These are phyloP conservation scores for Pterocarpus macrocarpus DNA, from an alignment of 306 rosid genomes.

Conservation along the genomic window DNA sequence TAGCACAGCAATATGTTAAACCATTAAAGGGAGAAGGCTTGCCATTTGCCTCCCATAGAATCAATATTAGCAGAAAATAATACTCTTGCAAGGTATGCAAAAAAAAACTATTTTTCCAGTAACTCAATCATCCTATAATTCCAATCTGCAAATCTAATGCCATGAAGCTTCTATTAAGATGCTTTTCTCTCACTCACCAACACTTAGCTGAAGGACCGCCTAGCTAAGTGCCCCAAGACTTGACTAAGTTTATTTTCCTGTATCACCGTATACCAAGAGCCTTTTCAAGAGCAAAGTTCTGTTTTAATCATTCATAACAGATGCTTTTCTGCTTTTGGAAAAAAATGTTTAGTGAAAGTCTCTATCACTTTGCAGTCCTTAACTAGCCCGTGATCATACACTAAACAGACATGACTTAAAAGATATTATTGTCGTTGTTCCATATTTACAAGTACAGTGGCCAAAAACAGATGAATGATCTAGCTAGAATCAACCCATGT, in stretches of 20 bases:
- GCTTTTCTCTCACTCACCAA: not conserved
- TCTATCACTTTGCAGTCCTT: conserved; percentile 6
- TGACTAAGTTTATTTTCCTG: not conserved
- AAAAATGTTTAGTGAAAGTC: conserved; percentile 1
- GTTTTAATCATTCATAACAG: conserved; percentile 19
- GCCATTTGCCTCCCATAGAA: too few relatives aligned
- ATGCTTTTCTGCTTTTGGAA: not conserved
- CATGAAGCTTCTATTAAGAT: not conserved
- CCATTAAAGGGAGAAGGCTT: too few relatives aligned
- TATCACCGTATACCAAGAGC: not conserved
- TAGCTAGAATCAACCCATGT: conserved; percentile 37
- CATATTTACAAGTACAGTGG: conserved; percentile 1
- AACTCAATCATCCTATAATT: not conserved
- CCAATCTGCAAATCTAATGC: not conserved
- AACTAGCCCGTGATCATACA: conserved; percentile 12
- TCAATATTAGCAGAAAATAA: too few relatives aligned
- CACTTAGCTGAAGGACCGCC: too few relatives aligned
- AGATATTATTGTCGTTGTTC: conserved; percentile 13
- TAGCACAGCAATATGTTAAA: too few relatives aligned
- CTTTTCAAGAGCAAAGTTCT: conserved; percentile 22
- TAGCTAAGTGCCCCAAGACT: not conserved
- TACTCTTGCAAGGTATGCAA: too few relatives aligned
- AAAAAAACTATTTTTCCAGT: too few relatives aligned
- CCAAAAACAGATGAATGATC: conserved; percentile 13
- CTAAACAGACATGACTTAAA: not conserved